phyloP scores from a whole-genome alignment of 139 green algal species.

The Chlorella sp. region DNA sequence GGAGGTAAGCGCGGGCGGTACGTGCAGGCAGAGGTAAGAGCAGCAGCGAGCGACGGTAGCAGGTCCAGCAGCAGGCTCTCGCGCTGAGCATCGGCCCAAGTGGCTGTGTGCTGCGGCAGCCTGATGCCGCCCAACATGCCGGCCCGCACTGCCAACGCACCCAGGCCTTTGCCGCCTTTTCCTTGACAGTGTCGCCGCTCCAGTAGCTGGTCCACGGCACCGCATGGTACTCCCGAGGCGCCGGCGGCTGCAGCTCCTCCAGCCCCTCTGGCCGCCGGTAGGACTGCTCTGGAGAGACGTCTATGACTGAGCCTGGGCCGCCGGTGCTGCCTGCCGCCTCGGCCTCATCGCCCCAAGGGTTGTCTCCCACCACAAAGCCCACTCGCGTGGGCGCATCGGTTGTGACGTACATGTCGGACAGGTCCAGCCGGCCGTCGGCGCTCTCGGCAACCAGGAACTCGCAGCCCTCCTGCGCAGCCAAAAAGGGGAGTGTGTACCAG shows the following conservation, averaged over 20 bases:
- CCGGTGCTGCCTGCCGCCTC: not conserved
- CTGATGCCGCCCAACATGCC: no score
- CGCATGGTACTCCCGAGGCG: not conserved
- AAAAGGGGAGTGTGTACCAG: no score
- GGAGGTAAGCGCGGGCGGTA: not conserved
- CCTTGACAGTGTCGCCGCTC: not conserved
- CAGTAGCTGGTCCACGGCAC: slow-evolving; percentile 26
- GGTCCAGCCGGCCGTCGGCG: slow-evolving; percentile 25
- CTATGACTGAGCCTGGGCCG: not conserved
- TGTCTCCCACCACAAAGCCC: not conserved
- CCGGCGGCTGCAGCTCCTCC: not conserved
- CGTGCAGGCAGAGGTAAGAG: not conserved
- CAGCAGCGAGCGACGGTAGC: no score
- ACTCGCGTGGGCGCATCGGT: not conserved
- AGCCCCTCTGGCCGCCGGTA: slow-evolving; percentile 11
- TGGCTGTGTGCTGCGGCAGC: no score
- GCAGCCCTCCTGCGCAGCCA: slow-evolving; percentile 11
- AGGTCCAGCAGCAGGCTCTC: no score
- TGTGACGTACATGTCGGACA: slow-evolving; percentile 13
- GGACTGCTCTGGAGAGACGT: not conserved
- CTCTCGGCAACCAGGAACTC: slow-evolving; percentile 28
- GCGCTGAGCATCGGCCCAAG: no score
- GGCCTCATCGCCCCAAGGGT: not conserved
- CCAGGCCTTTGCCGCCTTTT: slow-evolving; percentile 10
- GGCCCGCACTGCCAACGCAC: no score